Evolutionary conservation across 129 eudicot genomes (phyloP), one percentile per base, ranked within the genome.

Genomic region (Lactuca sativa): DNA sequence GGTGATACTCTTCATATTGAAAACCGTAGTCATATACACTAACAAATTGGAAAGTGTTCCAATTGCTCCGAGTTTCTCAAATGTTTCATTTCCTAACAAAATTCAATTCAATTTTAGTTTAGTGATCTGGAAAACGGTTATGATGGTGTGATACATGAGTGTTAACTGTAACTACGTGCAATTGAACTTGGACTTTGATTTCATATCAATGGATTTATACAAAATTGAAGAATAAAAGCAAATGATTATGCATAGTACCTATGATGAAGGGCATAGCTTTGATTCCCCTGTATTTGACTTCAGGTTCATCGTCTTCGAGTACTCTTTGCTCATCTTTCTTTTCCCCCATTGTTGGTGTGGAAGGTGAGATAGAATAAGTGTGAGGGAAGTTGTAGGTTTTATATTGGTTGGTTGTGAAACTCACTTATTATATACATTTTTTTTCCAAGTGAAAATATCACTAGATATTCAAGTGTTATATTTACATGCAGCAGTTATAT

Each of bases 41-140:
- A 86, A 69, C 32, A 91, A 62, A 53, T 91, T 91, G 10, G 80
- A 71, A 4, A 83, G 21, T 3, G 86, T 82, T 21, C 97, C 97
- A 25, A 91, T 77, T 33, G 95, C 95, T 82, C 97, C 97, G 3
- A 90, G 89, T 80, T 90, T 90, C 86, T 90, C 97, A 71, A 87
- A 90, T 3, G 95, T 90, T 86, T 90, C 97, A 66, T 90, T 90
- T 69, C 97, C 97, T 90, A 31, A 16, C 65, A 53, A 15, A 76
- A 52, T 61, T 76, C 49, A 18, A 7, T 12, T 13, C 41, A 9
- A 32, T 37, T 11, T 62, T 25, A 15, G 44, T 34, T 44, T 21
- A 41, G 14, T 12, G 15, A 30, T 49, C 10, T 3, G 3, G 3
- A 64, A 21, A 30, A 11, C 1, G 15, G 32, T 7, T 18, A 63